Evolutionary conservation across 2,329 filamentous ascomycete genomes (phyloP).

Genomic region (Waltergamsia citrina): DNA sequence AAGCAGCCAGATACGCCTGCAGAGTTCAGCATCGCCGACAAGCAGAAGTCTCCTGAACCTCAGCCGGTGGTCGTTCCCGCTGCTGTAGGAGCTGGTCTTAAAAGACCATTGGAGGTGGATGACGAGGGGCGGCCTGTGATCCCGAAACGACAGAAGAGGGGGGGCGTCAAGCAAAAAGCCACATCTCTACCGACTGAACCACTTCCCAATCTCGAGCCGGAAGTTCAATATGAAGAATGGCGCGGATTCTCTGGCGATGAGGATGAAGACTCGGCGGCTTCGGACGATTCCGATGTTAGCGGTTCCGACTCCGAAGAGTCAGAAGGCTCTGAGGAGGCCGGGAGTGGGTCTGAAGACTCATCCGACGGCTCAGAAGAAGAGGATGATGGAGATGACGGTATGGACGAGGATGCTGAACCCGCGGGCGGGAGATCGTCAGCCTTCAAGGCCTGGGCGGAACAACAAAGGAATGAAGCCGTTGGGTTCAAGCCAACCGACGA

Average conservation of each 20-base stretch:
- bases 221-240: slow-evolving; percentile 42
- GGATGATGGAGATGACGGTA: slow-evolving; percentile 12
- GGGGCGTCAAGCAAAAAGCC: slow-evolving; percentile 47
- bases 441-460: slow-evolving; percentile 90
- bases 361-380: slow-evolving; percentile 16
- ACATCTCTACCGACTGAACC: slow-evolving; percentile 29
- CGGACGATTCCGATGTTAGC: slow-evolving; percentile 3
- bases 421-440: slow-evolving; percentile 41
- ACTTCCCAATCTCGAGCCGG: slow-evolving; percentile 24
- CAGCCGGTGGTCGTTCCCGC: too few relatives aligned
- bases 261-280: slow-evolving; percentile 7
- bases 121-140: slow-evolving; percentile 73
- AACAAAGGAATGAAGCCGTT: slow-evolving; percentile 75
- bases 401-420: slow-evolving; percentile 20
- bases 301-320: slow-evolving; percentile 1
- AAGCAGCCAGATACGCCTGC: background rate
- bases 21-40: background rate
- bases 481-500: slow-evolving; percentile 47
- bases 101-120: slow-evolving; percentile 74
- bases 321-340: too few relatives aligned
- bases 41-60: background rate
- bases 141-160: slow-evolving; percentile 68
- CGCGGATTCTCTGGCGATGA: slow-evolving; percentile 48
- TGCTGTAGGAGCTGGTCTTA: slow-evolving; percentile 66
- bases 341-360: too few relatives aligned